Percentiles rank a stretch among this genome's conserved stretches.
phyloP scores from a whole-genome alignment of 441 rosid species.

The Adansonia madagascariensis region DNA sequence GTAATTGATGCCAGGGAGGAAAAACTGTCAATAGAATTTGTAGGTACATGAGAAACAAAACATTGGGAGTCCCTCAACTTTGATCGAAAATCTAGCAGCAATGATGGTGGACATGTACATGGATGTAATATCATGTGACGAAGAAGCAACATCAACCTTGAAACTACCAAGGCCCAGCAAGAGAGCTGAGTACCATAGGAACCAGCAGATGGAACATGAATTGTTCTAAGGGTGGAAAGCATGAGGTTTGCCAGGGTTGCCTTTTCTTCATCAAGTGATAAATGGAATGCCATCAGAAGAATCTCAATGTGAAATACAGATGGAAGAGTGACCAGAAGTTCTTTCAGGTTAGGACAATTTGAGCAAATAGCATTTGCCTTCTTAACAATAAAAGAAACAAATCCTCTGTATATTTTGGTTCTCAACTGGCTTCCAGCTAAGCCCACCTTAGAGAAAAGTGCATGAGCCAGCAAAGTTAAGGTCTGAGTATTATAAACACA shows the following conservation, averaged over 20 bases:
- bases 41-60: slow-evolving; percentile 49
- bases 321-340: slow-evolving; percentile 78
- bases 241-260: slow-evolving; percentile 61
- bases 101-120: slow-evolving; percentile 68
- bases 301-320: slow-evolving; percentile 92
- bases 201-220: slow-evolving; percentile 52
- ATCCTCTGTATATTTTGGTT: slow-evolving; percentile 62
- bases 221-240: slow-evolving; percentile 54
- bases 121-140: slow-evolving; percentile 89
- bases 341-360: slow-evolving; percentile 62
- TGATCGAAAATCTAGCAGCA: slow-evolving; percentile 75
- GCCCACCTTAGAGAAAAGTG: slow-evolving; percentile 69
- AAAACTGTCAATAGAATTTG: slow-evolving; percentile 55
- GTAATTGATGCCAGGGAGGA: slow-evolving; percentile 76
- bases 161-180: slow-evolving; percentile 88
- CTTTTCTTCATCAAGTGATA: slow-evolving; percentile 85
- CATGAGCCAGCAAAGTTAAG: slow-evolving; percentile 74
- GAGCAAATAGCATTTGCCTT: slow-evolving; percentile 59
- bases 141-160: slow-evolving; percentile 87
- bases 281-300: slow-evolving; percentile 94
- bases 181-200: slow-evolving; percentile 58
- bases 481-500: slow-evolving; percentile 81
- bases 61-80: slow-evolving; percentile 79
- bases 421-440: slow-evolving; percentile 76
- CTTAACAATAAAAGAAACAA: slow-evolving; percentile 63